Evolutionary conservation across 1,284 basidiomycete genomes (phyloP), one percentile per base, ranked within the genome.

Genomic region (Vanrija pseudolonga): DNA sequence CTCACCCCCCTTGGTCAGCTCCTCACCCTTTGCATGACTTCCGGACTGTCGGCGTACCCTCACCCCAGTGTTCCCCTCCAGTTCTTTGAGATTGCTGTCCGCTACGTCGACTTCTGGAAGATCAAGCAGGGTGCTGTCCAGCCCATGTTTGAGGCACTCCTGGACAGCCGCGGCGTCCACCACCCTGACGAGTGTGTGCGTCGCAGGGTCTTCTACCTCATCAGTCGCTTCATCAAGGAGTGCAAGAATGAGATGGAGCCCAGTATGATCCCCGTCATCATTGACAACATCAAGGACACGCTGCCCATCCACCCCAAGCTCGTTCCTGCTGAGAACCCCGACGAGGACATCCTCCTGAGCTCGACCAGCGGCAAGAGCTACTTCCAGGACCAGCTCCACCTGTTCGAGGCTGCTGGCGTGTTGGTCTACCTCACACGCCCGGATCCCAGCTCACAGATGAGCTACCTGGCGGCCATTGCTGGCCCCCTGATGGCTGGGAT

Each of bases 81-180:
- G 69, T 96, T 89, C 77, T 98, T 98, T 64, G 96, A 98, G 77
- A 90, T 90, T 20, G 83, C 85, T 9, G 85, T 91, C 15, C 85
- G 97, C 52, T 99, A 99, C 73, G 84, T 86, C 39, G 93, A 98
- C 70, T 98, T 98, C 75, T 98, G 98, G 84, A 92, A 90, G 74
- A 85, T 92, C 36, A 86, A 90, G 59, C 87, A 88, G 69, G 85
- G 91, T 60, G 88, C 87, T 64, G 88, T 98, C 60, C 80, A 89
- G 67, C 87, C 89, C 23, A 85, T 90, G 5, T 79, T 99, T 45
- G 87, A 94, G 65, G 88, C 90, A 2, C 92, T 98, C 81, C 82
- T 98, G 24, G 92, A 90, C 67, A 65, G 76, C 61, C 82, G 89
- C 49, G 96, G 96, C 32, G 80, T 98, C 40, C 94, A 97, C 69